Percentiles rank a stretch among this genome's conserved stretches.
Conservation (phyloP, 371 early-diverging fungal species). For the Mucor indicus region DNA sequence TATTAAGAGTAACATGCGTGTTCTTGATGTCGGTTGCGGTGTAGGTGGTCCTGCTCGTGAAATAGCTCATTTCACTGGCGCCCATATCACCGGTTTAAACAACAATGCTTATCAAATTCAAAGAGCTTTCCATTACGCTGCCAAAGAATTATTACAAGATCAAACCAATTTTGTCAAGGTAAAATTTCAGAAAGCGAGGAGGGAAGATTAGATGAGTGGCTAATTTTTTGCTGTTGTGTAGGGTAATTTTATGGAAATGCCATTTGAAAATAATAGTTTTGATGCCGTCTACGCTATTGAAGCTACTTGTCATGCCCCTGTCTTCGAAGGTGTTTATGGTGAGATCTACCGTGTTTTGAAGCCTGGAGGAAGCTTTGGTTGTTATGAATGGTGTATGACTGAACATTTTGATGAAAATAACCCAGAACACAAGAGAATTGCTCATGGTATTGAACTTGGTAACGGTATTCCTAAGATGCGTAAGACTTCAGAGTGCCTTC, state of each 20-base stretch:
- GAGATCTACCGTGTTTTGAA: constrained; percentile 89
- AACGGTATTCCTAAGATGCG: constrained; percentile 87
- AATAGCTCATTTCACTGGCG: constrained; percentile 85
- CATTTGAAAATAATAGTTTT: constrained; percentile 74
- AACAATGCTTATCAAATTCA: constrained; percentile 94
- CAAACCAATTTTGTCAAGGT: constrained; percentile 46
- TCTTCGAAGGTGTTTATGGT: constrained; percentile 80
- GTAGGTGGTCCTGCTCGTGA: constrained; percentile 94
- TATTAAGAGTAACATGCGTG: constrained; percentile 65
- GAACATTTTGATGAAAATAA: constrained; percentile 77
- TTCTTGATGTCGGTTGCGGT: constrained; percentile 90
- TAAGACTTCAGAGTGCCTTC: constrained; percentile 62
- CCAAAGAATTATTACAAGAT: constrained; percentile 57
- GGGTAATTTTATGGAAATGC: constrained; percentile 93
- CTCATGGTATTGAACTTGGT: constrained; percentile 82
- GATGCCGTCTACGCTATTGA: constrained; percentile 93
- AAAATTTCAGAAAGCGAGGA: neutral
- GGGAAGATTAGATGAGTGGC: neutral
- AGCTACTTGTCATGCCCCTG: constrained; percentile 87
- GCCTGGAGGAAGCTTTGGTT: constrained; percentile 87
- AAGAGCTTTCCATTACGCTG: constrained; percentile 73
- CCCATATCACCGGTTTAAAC: constrained; percentile 89
- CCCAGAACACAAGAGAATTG: constrained; percentile 70
- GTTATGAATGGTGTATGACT: constrained; percentile 93
- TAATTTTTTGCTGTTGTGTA: constrained; percentile 9